Evolutionary conservation across 495 filamentous ascomycete genomes (phyloP).

Genomic region (Physcia stellaris): DNA sequence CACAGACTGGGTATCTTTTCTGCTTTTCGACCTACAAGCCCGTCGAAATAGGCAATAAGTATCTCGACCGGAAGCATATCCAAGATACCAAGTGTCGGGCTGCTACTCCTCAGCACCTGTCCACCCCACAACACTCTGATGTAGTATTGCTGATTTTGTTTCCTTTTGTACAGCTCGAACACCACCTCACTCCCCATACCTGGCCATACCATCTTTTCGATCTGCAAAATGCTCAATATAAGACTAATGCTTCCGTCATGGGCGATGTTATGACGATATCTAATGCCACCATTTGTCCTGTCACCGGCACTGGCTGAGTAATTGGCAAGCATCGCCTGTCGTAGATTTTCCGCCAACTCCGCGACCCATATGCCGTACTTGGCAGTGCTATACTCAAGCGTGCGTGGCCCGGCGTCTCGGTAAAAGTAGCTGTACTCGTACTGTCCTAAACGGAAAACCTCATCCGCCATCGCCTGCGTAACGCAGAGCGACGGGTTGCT

Average conservation of each 20-base stretch:
- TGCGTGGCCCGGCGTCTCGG: constrained; percentile 36
- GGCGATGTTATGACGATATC: constrained; percentile 53
- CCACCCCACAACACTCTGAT: constrained; percentile 53
- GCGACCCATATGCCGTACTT: constrained; percentile 50
- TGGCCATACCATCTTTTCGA: constrained; percentile 59
- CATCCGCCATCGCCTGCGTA: constrained; percentile 37
- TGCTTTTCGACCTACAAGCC: constrained; percentile 39
- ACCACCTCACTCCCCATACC: constrained; percentile 59
- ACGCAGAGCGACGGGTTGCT: constrained; percentile 38
- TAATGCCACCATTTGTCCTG: constrained; percentile 9
- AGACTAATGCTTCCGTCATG: constrained; percentile 53
- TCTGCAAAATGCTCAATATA: constrained; percentile 49
- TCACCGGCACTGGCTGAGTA: constrained; percentile 15
- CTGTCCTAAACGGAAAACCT: constrained; percentile 52
- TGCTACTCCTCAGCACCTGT: constrained; percentile 40
- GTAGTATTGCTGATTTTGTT: constrained; percentile 18
- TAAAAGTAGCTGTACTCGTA: constrained; percentile 61
- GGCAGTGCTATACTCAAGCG: constrained; percentile 38
- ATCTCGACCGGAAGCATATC: constrained; percentile 48
- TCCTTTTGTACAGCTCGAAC: constrained; percentile 45
- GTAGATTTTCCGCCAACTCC: constrained; percentile 46
- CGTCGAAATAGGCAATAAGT: constrained; percentile 50
- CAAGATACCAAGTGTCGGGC: constrained; percentile 41
- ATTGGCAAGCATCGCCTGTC: constrained; percentile 22
- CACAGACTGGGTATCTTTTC: constrained; percentile 30